Evolutionary conservation across 164 flowering plant genomes (phyloP).

Genomic region (Pachysandra terminalis): DNA sequence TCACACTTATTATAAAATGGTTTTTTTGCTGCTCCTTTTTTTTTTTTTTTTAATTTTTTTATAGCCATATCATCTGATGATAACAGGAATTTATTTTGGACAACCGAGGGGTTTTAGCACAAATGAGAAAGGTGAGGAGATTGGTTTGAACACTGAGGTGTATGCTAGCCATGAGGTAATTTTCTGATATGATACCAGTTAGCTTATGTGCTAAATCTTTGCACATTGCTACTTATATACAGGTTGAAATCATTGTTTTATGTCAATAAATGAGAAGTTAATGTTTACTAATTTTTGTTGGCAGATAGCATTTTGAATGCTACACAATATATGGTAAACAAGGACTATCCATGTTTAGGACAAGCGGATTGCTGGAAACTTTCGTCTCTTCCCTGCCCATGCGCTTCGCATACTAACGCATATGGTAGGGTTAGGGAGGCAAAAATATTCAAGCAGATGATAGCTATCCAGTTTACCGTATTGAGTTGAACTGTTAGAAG

Average conservation of each 20-base stretch:
- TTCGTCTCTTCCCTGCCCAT: neutral
- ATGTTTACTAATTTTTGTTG: neutral
- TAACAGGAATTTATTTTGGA: conserved; percentile 91
- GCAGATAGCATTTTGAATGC: neutral
- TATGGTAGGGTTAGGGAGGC: too few relatives aligned
- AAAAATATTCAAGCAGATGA: too few relatives aligned
- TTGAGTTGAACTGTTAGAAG: too few relatives aligned
- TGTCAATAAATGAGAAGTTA: neutral
- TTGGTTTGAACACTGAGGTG: conserved; percentile 91
- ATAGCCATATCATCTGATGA: conserved; percentile 6
- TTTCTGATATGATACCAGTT: neutral
- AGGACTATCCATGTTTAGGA: neutral
- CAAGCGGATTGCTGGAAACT: neutral
- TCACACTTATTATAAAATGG: neutral
- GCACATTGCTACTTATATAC: neutral
- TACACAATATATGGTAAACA: neutral
- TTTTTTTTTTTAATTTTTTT: neutral
- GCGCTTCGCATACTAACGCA: neutral
- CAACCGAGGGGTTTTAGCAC: conserved; percentile 85
- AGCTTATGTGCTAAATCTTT: neutral
- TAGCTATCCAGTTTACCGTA: too few relatives aligned
- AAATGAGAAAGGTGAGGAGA: conserved; percentile 77
- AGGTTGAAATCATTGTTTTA: neutral
- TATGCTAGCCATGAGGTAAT: conserved; percentile 85
- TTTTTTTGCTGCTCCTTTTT: neutral